Evolutionary conservation across 441 rosid genomes (phyloP), one percentile per base, ranked within the genome.

Genomic region (Capsella rubella): DNA sequence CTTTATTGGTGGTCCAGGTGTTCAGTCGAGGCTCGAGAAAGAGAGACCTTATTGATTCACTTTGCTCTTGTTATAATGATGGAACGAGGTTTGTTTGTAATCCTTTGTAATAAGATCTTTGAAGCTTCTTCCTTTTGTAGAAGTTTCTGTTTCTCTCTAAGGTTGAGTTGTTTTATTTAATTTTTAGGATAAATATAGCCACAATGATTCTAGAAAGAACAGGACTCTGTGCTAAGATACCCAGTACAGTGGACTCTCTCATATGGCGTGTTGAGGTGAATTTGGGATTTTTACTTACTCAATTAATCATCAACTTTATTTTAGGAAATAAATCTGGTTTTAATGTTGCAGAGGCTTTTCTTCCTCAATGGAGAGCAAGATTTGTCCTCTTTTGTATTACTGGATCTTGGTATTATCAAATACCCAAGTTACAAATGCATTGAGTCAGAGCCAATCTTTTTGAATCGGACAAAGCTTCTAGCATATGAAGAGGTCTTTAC

Each of bases 361-460:
- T 95, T 95, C 80, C 87, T 95, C 72, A 90, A 90, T 67, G 97
- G 97, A 74, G 96, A 88, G 69, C 97, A 90, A 81, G 90, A 95
- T 83, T 78, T 92, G 47, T 87, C 96, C 45, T 81, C 92, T 29
- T 95, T 95, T 84, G 82, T 95, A 75, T 81, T 92, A 29, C 89
- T 86, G 71, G 96, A 95, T 87, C 81, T 92, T 67, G 95, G 99
- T 67, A 83, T 87, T 42, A 82, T 92, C 55, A 90, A 86, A 70
- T 95, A 87, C 82, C 95, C 99, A 59, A 71, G 80, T 69, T 95
- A 92, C 83, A 74, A 79, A 47, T 90, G 96, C 87, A 82, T 82
- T 63, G 77, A 82, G 56, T 80, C 91, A 11, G 86, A 88, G 59
- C 90, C 80, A 29, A 85, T 92, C 40, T 95, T 87, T 80, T 72